These are phyloP conservation scores for Periconia sp. DNA, from an alignment of 2,329 filamentous ascomycete species.

Conservation along the genomic window DNA sequence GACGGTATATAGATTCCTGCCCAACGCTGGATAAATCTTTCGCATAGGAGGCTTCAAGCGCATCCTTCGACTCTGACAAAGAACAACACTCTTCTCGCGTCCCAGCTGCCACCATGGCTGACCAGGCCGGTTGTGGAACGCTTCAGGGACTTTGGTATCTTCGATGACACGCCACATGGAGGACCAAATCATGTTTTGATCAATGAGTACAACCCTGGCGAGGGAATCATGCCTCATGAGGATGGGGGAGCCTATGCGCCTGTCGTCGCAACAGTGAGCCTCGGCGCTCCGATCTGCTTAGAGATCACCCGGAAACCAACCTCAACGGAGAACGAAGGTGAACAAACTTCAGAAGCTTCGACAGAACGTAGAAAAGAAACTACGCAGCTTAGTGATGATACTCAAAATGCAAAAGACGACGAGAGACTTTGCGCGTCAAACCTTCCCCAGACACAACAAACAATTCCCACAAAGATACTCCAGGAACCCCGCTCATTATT, in stretches of 20 bases:
- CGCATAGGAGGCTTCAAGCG: constrained; percentile 88
- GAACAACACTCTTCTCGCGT: constrained; percentile 73
- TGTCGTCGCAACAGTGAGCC: constrained; percentile 87
- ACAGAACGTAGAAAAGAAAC: background rate
- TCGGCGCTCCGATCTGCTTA: constrained; percentile 78
- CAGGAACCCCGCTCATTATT: constrained; percentile 85
- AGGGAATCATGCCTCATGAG: constrained; percentile 98
- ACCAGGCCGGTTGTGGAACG: constrained; percentile 70
- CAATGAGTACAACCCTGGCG: constrained; percentile 86
- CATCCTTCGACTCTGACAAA: constrained; percentile 83
- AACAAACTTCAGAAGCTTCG: constrained; percentile 27
- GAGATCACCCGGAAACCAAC: constrained; percentile 65
- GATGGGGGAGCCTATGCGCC: constrained; percentile 87
- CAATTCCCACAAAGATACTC: constrained; percentile 62
- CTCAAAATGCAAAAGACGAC: background rate
- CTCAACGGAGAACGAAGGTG: constrained; percentile 57
- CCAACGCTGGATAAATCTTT: constrained; percentile 80
- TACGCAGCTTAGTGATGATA: background rate
- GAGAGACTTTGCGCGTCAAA: background rate
- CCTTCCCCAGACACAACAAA: constrained; percentile 13
- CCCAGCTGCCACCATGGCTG: constrained; percentile 78
- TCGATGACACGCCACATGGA: constrained; percentile 71
- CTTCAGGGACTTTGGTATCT: constrained; percentile 56
- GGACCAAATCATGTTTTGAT: constrained; percentile 89
- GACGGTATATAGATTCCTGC: constrained; percentile 49